These are phyloP conservation scores for Phytopythium litorale DNA, from an alignment of 352 stramenopile species.

Conservation along the genomic window DNA sequence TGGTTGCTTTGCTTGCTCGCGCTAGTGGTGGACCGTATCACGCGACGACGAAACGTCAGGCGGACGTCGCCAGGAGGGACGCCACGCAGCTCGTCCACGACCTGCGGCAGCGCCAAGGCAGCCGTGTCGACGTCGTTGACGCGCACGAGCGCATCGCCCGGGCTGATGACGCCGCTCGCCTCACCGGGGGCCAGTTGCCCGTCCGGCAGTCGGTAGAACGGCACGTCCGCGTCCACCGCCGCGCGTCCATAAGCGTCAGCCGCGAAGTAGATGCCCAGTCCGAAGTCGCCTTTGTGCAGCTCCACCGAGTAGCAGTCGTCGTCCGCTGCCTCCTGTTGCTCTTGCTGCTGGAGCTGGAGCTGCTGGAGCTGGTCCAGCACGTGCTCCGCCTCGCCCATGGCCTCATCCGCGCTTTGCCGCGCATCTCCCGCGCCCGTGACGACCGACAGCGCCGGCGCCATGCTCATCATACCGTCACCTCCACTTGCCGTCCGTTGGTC, in stretches of 20 bases:
- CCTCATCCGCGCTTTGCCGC: background rate
- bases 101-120: conserved; percentile 29
- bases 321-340: background rate
- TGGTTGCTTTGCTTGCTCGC: conserved; percentile 4
- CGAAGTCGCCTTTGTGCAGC: conserved; percentile 54
- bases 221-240: conserved; percentile 49
- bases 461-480: background rate
- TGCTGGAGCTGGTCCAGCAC: background rate
- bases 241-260: conserved; percentile 20
- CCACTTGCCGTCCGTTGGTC: background rate
- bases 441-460: background rate
- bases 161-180: conserved; percentile 38
- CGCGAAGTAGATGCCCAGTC: conserved; percentile 73
- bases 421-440: background rate
- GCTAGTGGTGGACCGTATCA: background rate
- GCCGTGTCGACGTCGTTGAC: conserved; percentile 40
- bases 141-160: conserved; percentile 41
- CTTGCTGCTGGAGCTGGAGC: background rate
- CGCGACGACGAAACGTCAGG: conserved; percentile 37
- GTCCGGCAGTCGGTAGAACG: conserved; percentile 68
- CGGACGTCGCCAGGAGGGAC: conserved; percentile 32
- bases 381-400: background rate
- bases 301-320: conserved; percentile 31
- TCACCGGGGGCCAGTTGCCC: conserved; percentile 49
- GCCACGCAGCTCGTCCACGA: conserved; percentile 61